Conservation (phyloP, 1,139 yeast species). For the Yamadazyma spencermartinsiae region DNA sequence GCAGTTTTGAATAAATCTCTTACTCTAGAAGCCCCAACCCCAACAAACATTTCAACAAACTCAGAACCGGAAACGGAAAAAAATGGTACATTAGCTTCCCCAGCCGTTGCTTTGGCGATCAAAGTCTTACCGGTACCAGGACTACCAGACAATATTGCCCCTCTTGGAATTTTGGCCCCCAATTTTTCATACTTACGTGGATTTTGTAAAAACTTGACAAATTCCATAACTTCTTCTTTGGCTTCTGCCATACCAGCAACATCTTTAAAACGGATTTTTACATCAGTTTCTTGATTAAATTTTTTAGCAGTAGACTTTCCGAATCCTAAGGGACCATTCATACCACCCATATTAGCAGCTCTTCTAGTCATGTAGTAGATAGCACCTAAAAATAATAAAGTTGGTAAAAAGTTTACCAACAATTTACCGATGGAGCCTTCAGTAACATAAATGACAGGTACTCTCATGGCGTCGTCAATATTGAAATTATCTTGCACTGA, state of each 20-base stretch:
- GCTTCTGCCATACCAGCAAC: slow-evolving; percentile 98
- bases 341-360: slow-evolving; percentile 55
- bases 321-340: slow-evolving; percentile 66
- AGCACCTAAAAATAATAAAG: slow-evolving; percentile 81
- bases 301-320: slow-evolving; percentile 90
- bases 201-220: slow-evolving; percentile 86
- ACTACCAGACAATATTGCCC: slow-evolving; percentile 97
- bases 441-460: slow-evolving; percentile 80
- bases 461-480: slow-evolving; percentile 62
- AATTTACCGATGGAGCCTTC: slow-evolving; percentile 66
- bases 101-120: slow-evolving; percentile 98
- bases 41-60: slow-evolving; percentile 97
- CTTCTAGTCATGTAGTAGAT: slow-evolving; percentile 69
- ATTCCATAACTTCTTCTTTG: slow-evolving; percentile 97
- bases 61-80: slow-evolving; percentile 97
- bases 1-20: slow-evolving; percentile 93
- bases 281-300: slow-evolving; percentile 89
- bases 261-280: slow-evolving; percentile 84
- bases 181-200: slow-evolving; percentile 86
- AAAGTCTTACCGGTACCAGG: slow-evolving; percentile 99
- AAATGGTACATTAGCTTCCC: slow-evolving; percentile 97
- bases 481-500: slow-evolving; percentile 69
- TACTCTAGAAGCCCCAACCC: slow-evolving; percentile 98
- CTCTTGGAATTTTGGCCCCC: slow-evolving; percentile 97
- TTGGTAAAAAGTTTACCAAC: slow-evolving; percentile 75